phyloP scores from a whole-genome alignment of 805 yeast genomes.

The Wickerhamomyces rabaulensis region DNA sequence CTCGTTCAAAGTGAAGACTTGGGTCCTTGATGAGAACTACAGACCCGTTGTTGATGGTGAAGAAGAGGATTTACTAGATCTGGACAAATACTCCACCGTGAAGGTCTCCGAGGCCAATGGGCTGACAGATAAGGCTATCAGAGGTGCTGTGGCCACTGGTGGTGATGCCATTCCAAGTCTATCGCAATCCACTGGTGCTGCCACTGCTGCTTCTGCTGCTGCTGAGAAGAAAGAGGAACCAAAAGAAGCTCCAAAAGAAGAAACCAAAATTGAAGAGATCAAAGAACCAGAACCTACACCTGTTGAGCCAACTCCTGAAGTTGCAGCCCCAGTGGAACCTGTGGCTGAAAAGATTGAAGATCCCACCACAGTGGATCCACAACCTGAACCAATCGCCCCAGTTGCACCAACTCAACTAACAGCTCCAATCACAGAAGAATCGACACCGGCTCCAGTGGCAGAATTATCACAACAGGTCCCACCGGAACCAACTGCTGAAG shows the following conservation, averaged over 20 bases:
- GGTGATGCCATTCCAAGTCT: slow-evolving; percentile 43
- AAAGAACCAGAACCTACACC: background rate
- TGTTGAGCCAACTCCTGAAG: background rate
- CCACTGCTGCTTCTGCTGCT: slow-evolving; percentile 1
- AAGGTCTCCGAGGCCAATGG: slow-evolving; percentile 20
- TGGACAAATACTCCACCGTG: slow-evolving; percentile 32
- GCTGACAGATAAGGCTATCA: slow-evolving; percentile 41
- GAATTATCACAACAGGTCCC: background rate
- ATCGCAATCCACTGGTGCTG: slow-evolving; percentile 20
- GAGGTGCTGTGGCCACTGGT: slow-evolving; percentile 48
- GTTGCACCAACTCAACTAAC: background rate
- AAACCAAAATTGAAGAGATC: background rate
- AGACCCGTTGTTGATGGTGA: slow-evolving; percentile 29
- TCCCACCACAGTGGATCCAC: too few species aligned
- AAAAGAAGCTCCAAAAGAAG: background rate
- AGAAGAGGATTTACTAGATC: slow-evolving; percentile 39
- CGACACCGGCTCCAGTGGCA: background rate
- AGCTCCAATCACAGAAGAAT: background rate
- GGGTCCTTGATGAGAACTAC: slow-evolving; percentile 24
- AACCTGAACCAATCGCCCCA: background rate
- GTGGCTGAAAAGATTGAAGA: background rate
- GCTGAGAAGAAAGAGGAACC: slow-evolving; percentile 1
- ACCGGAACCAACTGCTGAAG: background rate
- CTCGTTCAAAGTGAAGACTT: slow-evolving; percentile 27
- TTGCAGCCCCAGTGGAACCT: too few species aligned